Evolutionary conservation across 2,329 filamentous ascomycete species (phyloP).

Genomic region (Trichoderma brevicompactum): DNA sequence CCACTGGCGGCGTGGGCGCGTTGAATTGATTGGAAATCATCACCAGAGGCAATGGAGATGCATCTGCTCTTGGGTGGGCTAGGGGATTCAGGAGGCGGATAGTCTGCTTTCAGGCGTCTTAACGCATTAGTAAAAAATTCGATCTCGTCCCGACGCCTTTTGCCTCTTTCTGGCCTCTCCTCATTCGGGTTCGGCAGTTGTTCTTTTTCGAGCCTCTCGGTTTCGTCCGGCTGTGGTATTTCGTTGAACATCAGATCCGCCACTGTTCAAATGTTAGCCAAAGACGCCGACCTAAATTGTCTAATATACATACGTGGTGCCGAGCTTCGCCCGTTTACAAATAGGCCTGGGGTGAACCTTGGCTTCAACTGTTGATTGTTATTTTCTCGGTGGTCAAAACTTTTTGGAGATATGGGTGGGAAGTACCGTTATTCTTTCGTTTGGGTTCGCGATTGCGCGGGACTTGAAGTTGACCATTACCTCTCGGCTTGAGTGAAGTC

Average conservation of each 20-base stretch:
- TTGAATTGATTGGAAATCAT: not conserved
- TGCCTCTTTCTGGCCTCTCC: slow-evolving; percentile 39
- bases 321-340: slow-evolving; percentile 41
- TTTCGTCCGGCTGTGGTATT: slow-evolving; percentile 48
- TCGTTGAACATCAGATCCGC: slow-evolving; percentile 58
- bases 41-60: not conserved
- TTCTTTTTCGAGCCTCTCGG: not conserved
- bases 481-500: slow-evolving; percentile 47
- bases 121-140: slow-evolving; percentile 41
- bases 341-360: slow-evolving; percentile 41
- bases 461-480: slow-evolving; percentile 62
- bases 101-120: not conserved
- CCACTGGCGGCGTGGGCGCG: not conserved
- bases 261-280: slow-evolving; percentile 44
- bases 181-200: slow-evolving; percentile 26
- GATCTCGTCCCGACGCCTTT: slow-evolving; percentile 43
- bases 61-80: not conserved
- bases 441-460: slow-evolving; percentile 53
- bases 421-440: slow-evolving; percentile 42
- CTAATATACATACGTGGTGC: slow-evolving; percentile 12
- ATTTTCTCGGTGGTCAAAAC: not conserved
- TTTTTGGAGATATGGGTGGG: not conserved
- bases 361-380: slow-evolving; percentile 40
- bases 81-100: not conserved
- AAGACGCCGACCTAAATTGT: not conserved